These are phyloP conservation scores for Cladosporium colombiae DNA, from an alignment of 2,329 filamentous ascomycete genomes.

Conservation along the genomic window DNA sequence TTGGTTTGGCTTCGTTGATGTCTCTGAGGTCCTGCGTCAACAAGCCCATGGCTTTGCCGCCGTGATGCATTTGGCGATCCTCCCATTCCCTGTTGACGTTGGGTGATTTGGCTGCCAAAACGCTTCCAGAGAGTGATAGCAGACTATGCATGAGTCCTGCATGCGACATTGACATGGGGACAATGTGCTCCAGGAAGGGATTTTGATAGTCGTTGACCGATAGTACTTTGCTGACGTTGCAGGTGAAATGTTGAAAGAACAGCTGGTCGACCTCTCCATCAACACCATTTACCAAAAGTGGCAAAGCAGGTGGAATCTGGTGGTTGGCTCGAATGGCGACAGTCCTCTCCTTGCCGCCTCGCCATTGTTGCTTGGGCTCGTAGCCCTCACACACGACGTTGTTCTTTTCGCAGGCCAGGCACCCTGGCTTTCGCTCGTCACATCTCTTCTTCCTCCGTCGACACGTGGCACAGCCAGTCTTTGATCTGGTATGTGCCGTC, in stretches of 20 bases:
- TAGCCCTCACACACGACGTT: constrained; percentile 90
- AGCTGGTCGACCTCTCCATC: constrained; percentile 77
- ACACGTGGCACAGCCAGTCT: constrained; percentile 61
- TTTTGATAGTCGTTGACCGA: constrained; percentile 80
- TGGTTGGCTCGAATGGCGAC: constrained; percentile 27
- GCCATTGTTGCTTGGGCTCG: constrained; percentile 83
- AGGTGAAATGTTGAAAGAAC: constrained; percentile 82
- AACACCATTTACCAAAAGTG: constrained; percentile 72
- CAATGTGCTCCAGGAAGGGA: constrained; percentile 79
- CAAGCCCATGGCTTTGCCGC: constrained; percentile 43
- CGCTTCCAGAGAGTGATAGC: constrained; percentile 77
- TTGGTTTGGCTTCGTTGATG: constrained; percentile 12
- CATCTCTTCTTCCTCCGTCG: constrained; percentile 63
- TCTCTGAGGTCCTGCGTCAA: constrained; percentile 28
- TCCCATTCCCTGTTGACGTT: constrained; percentile 48
- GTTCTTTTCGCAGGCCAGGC: constrained; percentile 90
- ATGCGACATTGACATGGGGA: constrained; percentile 78
- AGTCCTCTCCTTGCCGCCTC: constrained; percentile 71
- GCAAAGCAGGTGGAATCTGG: constrained; percentile 50
- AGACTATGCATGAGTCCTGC: constrained; percentile 88
- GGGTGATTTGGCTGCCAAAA: constrained; percentile 58
- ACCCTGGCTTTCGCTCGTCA: constrained; percentile 51
- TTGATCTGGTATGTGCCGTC: constrained; percentile 70
- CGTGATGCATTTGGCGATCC: constrained; percentile 58
- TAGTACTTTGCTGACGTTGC: constrained; percentile 74